Evolutionary conservation across 495 filamentous ascomycete genomes (phyloP).

Genomic region (Aspergillus sclerotiicarbonarius): DNA sequence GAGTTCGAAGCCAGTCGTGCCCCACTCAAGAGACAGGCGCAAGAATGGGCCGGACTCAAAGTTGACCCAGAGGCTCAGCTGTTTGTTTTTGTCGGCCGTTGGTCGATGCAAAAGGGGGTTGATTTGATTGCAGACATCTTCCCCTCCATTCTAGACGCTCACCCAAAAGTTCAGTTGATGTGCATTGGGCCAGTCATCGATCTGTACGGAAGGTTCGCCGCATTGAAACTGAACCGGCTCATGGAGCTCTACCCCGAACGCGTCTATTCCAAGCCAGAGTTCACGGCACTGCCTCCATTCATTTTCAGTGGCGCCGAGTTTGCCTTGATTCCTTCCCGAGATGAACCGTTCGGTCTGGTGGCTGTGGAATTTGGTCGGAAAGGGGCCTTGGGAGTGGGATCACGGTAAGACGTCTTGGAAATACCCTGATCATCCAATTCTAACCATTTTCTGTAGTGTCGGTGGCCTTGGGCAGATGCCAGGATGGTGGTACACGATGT

Average conservation of each 20-base stretch:
- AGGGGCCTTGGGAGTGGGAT: conserved; percentile 72
- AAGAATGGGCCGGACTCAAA: conserved; percentile 70
- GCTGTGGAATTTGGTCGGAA: conserved; percentile 77
- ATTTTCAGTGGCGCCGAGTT: conserved; percentile 78
- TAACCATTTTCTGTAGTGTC: conserved; percentile 20
- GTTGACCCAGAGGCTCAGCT: conserved; percentile 64
- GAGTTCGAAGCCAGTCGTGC: conserved; percentile 54
- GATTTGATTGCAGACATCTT: conserved; percentile 77
- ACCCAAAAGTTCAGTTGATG: conserved; percentile 64
- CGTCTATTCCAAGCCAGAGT: conserved; percentile 72
- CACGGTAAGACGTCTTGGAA: conserved; percentile 35
- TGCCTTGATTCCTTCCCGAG: conserved; percentile 71
- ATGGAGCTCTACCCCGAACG: conserved; percentile 69
- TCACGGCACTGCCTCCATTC: conserved; percentile 67
- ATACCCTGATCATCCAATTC: too few relatives aligned
- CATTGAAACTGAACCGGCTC: conserved; percentile 64
- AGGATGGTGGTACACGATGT: conserved; percentile 63
- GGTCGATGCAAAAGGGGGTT: conserved; percentile 74
- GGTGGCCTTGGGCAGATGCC: conserved; percentile 73
- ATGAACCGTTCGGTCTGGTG: conserved; percentile 75
- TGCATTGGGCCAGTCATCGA: conserved; percentile 72
- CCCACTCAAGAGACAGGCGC: conserved; percentile 61
- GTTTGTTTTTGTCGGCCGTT: conserved; percentile 73
- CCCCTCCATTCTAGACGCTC: conserved; percentile 62
- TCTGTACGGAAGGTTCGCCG: conserved; percentile 73